Evolutionary conservation across 805 yeast species (phyloP).

Genomic region (Scheffersomyces coipomensis): DNA sequence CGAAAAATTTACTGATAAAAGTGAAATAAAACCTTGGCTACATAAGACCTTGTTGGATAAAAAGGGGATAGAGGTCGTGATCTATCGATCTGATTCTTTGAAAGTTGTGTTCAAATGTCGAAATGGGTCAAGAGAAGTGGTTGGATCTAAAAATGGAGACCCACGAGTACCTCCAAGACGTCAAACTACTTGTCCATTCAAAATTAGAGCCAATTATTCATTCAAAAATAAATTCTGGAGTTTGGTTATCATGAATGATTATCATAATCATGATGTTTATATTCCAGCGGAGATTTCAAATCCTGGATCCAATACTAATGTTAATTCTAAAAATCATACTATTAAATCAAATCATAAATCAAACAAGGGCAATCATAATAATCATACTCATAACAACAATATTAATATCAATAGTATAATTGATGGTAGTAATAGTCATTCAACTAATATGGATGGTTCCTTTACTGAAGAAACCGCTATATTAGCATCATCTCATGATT

Average conservation of each 20-base stretch:
- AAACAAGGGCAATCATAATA: background rate
- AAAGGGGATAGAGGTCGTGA: slow-evolving; percentile 54
- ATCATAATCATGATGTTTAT: slow-evolving; percentile 48
- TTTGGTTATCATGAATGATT: slow-evolving; percentile 57
- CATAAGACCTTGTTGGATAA: slow-evolving; percentile 42
- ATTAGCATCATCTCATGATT: background rate
- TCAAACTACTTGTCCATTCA: slow-evolving; percentile 55
- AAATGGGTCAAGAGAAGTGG: slow-evolving; percentile 19
- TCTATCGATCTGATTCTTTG: slow-evolving; percentile 59
- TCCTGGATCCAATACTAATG: slow-evolving; percentile 1
- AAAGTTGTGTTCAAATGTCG: slow-evolving; percentile 66
- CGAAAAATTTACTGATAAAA: slow-evolving; percentile 31
- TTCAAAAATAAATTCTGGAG: slow-evolving; percentile 54
- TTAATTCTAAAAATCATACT: background rate
- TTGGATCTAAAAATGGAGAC: slow-evolving; percentile 12
- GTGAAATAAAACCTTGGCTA: slow-evolving; percentile 63
- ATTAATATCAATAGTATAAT: background rate
- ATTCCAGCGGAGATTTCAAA: slow-evolving; percentile 3
- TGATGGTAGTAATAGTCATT: background rate
- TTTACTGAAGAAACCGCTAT: background rate
- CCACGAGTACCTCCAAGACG: slow-evolving; percentile 13
- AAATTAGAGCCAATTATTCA: slow-evolving; percentile 62
- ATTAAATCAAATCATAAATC: background rate
- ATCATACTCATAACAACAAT: background rate
- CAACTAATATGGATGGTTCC: background rate